These are phyloP conservation scores for Emergomyces pasteurianus DNA, from an alignment of 2,329 filamentous ascomycete genomes.

Conservation along the genomic window DNA sequence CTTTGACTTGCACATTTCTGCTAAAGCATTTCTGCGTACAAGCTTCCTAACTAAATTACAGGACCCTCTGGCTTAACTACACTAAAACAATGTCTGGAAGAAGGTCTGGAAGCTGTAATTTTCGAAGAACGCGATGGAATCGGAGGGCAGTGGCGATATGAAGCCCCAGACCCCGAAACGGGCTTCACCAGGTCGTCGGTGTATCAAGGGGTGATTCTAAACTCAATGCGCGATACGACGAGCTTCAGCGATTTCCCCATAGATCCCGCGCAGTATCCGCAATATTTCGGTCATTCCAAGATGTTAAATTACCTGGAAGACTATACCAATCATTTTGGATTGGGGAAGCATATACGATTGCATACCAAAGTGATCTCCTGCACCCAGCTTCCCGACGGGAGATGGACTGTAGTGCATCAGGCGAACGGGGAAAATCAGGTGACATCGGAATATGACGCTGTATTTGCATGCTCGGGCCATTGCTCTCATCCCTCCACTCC, in stretches of 20 bases:
- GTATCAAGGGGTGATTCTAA: constrained; percentile 26
- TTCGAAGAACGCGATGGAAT: constrained; percentile 26
- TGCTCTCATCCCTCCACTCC: constrained; percentile 21
- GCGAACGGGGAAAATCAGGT: constrained; percentile 6
- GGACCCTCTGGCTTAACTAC: constrained; percentile 26
- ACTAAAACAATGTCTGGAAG: constrained; percentile 29
- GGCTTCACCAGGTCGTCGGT: constrained; percentile 22
- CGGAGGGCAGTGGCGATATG: constrained; percentile 31
- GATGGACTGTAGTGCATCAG: constrained; percentile 21
- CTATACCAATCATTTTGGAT: constrained; percentile 26
- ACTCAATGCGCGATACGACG: constrained; percentile 29
- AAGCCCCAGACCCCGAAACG: constrained; percentile 16
- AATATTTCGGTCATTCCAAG: constrained; percentile 26
- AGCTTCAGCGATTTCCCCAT: constrained; percentile 31
- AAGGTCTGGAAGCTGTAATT: constrained; percentile 22
- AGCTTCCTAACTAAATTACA: constrained; percentile 5
- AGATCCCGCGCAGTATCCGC: constrained; percentile 26
- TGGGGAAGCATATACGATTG: constrained; percentile 25
- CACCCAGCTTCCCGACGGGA: constrained; percentile 14
- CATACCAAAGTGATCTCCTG: constrained; percentile 23
- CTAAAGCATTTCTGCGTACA: background rate
- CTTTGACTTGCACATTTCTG: no score
- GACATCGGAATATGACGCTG: constrained; percentile 23
- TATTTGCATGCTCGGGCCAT: constrained; percentile 27
- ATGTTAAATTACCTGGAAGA: constrained; percentile 27